Evolutionary conservation across 495 filamentous ascomycete species (phyloP).

Genomic region (Penicillium macrosclerotiorum): DNA sequence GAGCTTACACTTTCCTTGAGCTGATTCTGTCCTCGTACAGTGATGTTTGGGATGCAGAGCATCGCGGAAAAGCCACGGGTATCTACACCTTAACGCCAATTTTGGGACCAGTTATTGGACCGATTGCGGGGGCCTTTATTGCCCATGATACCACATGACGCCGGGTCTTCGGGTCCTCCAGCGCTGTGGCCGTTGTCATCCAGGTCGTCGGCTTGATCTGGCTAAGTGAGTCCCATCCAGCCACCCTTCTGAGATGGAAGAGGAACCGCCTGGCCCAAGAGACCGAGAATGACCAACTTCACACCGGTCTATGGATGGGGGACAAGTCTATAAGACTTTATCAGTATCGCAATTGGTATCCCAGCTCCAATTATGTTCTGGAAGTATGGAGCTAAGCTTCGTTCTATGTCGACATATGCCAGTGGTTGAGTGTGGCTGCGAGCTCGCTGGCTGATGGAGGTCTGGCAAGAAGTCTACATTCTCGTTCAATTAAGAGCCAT

Average conservation of each 20-base stretch:
- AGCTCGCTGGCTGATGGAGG: not conserved
- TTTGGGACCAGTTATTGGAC: slow-evolving; percentile 53
- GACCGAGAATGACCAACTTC: slow-evolving; percentile 23
- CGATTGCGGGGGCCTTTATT: slow-evolving; percentile 53
- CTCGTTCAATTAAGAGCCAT: not conserved
- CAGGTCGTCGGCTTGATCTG: slow-evolving; percentile 47
- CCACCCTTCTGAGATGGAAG: not conserved
- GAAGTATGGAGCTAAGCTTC: too few relatives aligned
- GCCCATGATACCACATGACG: slow-evolving; percentile 54
- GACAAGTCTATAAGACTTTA: too few relatives aligned
- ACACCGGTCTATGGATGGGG: too few relatives aligned
- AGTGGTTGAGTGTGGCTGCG: not conserved
- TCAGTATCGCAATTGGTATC: too few relatives aligned
- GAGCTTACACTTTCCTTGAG: not conserved
- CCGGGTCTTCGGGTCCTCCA: slow-evolving; percentile 53
- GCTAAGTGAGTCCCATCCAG: slow-evolving; percentile 14
- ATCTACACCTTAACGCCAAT: slow-evolving; percentile 53
- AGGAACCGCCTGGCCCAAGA: not conserved
- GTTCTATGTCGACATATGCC: not conserved
- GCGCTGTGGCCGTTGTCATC: slow-evolving; percentile 48
- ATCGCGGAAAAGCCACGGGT: slow-evolving; percentile 56
- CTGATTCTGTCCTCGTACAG: not conserved
- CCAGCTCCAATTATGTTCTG: too few relatives aligned
- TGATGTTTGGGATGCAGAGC: slow-evolving; percentile 27
- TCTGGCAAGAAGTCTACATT: not conserved